Evolutionary conservation across 2,329 filamentous ascomycete genomes (phyloP), one percentile per base, ranked within the genome.

Genomic region (Aspergillus ustus): DNA sequence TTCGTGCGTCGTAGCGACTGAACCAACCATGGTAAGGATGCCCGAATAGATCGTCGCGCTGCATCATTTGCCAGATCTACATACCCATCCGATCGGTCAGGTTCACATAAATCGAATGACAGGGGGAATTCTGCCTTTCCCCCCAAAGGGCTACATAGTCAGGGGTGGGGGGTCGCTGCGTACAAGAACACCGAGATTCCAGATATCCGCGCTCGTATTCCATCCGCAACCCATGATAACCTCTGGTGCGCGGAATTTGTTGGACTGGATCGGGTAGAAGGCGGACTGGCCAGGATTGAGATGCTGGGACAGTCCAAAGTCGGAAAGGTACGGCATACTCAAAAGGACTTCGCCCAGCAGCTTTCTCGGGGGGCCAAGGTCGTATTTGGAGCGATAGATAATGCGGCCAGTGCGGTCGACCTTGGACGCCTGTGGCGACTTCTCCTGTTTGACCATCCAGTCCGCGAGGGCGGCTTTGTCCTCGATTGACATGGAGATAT

Each of bases 191-290:
- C 73, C 75, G 22, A 78, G 57, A 60, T 76, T 78, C 76, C 75
- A 78, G 9, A 78, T 76, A 65, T 78, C 75, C 17, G 73, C 69
- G 7, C 66, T 72, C 37, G 66, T 71, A 43, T 70, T 67, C 74
- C 75, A 78, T 0, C 72, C 72, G 53, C 63, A 70, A 13, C 69
- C 69, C 11, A 78, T 65, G 15, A 77, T 70, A 5, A 76, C 74
- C 57, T 77, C 75, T 2, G 76, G 75, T 1, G 73, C 73, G 44
- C 73, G 72, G 52, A 74, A 77, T 19, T 70, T 64, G 44, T 72
- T 68, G 17, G 73, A 73, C 69, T 86, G 59, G 76, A 84, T 70
- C 70, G 79, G 62, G 15, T 80, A 68, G 74, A 84, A 62, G 7
- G 62, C 66, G 31, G 2, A 34, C 8, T 34, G 8, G 13, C 13